Evolutionary conservation across 345 rosid species (phyloP), one percentile per base, ranked within the genome.

Genomic region (Melaleuca quinquenervia): DNA sequence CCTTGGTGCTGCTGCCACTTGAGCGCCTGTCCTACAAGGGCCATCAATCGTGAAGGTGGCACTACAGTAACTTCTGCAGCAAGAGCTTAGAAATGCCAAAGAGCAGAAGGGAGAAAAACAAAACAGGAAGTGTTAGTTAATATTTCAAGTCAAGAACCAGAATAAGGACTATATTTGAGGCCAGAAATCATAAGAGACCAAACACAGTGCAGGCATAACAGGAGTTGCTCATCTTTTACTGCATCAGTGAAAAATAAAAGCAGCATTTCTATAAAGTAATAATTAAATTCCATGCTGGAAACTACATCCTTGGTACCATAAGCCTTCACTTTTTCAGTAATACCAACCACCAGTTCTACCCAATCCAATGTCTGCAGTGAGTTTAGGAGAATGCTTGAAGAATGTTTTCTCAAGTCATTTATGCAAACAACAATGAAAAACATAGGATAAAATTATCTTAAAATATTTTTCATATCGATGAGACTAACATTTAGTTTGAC

Each of bases 1-100:
- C 99, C 99, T 95, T 96, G 99, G 89, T 96, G 98, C 87, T 96
- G 99, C 91, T 98, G 99, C 99, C 99, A 98, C 89, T 98, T 98
- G 86, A 96, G 89, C 86, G 99, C 98, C 91, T 98, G 99, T 62
- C 99, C 99, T 85, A 95, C 92, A 89, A 98, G 90, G 85, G 99
- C 98, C 99, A 95, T 98, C 91, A 98, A 90, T 56, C 99, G 92
- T 80, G 99, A 98, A 86, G 99, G 99, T 45, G 98, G 99, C 87
- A 97, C 99, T 58, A 96, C 98, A 82, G 91, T 94, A 88, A 98
- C 99, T 90, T 98, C 99, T 0, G 94, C 93, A 82, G 98, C 96
- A 89, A 98, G 87, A 86, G 98, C 99, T 97, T 93, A 84, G 82
- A 62, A 64, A 64, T 78, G 83, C 87, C 58, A 54, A 60, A 70